These are phyloP conservation scores for Fraxinus xanthoxyloides DNA, from an alignment of 305 asterid species.

Conservation along the genomic window DNA sequence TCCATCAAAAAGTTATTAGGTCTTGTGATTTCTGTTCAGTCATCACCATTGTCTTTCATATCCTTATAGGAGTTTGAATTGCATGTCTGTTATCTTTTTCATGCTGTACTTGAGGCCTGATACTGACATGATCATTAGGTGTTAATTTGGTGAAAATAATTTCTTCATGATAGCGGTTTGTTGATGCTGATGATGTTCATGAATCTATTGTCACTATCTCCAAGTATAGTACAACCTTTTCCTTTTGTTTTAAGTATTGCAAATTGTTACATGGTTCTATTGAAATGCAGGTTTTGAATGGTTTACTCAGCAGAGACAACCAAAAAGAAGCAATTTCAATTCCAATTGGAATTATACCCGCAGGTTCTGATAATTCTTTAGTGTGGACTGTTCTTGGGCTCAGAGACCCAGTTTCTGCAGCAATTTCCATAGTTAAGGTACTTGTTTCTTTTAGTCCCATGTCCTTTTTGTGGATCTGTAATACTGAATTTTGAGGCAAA, in stretches of 20 bases:
- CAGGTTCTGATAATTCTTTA: conserved; percentile 97
- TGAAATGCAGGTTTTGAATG: conserved; percentile 81
- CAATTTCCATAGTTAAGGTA: conserved; percentile 91
- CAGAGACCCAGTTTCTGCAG: conserved; percentile 94
- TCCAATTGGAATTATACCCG: conserved; percentile 93
- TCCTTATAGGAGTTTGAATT: not conserved
- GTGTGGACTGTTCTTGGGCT: conserved; percentile 99
- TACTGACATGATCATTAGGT: not conserved
- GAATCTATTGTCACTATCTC: not conserved
- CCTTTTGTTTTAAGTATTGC: not conserved
- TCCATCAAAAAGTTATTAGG: not conserved
- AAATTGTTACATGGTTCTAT: not conserved
- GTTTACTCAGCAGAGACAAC: conserved; percentile 86
- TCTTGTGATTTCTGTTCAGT: not conserved
- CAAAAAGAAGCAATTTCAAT: conserved; percentile 92
- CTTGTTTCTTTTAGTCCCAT: not conserved
- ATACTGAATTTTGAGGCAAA: conserved; percentile 9
- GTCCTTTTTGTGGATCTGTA: not conserved
- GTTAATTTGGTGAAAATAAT: not conserved
- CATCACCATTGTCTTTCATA: not conserved
- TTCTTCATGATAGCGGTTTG: not conserved
- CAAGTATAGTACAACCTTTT: not conserved
- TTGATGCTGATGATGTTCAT: not conserved
- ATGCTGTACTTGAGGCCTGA: not conserved
- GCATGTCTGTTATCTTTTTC: not conserved